Percentiles rank a stretch among this genome's conserved stretches.
phyloP scores from a whole-genome alignment of 1,284 basidiomycete genomes.

The Puccinia horiana region DNA sequence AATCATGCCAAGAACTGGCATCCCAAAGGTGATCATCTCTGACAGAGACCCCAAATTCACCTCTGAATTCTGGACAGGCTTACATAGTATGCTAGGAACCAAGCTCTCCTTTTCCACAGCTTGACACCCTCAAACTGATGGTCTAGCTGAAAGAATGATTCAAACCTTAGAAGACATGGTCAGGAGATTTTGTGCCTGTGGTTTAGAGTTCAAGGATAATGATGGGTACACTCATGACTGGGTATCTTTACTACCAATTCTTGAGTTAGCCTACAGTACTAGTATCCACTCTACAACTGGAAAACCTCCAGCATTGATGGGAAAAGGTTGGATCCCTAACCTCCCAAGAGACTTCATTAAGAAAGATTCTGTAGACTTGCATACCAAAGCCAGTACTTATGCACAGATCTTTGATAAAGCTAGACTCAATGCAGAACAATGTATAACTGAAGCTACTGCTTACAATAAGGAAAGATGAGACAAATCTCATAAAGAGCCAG shows the following conservation, averaged over 20 bases:
- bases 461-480: slow-evolving; percentile 9
- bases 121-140: slow-evolving; percentile 22
- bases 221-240: slow-evolving; percentile 1
- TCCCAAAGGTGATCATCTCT: slow-evolving; percentile 8
- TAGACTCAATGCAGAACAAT: neutral
- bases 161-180: slow-evolving; percentile 2
- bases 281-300: neutral
- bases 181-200: slow-evolving; percentile 9
- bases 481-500: slow-evolving; percentile 1
- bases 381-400: neutral
- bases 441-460: neutral
- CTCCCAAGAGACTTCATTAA: neutral
- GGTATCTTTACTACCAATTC: neutral
- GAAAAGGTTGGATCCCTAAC: neutral
- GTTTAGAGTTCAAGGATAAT: neutral
- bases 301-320: neutral
- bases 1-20: neutral
- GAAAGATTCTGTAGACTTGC: neutral
- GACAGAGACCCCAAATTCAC: slow-evolving; percentile 37
- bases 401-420: neutral
- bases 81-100: slow-evolving; percentile 8
- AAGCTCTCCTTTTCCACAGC: slow-evolving; percentile 14
- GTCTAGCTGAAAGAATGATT: slow-evolving; percentile 17
- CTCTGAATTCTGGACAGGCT: neutral
- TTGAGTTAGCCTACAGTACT: neutral